Conservation (phyloP, 106 monocot genomes). For the Dactylorhiza incarnata region DNA sequence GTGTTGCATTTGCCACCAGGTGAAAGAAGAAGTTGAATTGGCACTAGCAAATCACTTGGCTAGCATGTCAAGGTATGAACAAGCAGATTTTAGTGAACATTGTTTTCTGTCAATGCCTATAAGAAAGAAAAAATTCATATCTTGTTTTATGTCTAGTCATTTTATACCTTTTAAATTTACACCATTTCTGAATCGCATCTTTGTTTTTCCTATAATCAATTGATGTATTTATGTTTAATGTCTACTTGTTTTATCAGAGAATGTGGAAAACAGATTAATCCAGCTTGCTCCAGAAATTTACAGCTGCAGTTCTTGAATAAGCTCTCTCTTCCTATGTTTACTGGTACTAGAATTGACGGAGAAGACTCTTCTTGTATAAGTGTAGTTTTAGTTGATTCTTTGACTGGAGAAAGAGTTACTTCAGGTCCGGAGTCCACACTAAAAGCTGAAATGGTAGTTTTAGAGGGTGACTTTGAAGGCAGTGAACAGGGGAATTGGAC, state of each 20-base stretch:
- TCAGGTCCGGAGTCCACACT: conserved; percentile 54
- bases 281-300: conserved; percentile 55
- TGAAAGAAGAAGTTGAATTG: conserved; percentile 97
- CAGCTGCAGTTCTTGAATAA: conserved; percentile 57
- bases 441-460: conserved; percentile 88
- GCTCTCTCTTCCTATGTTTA: conserved; percentile 89
- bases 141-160: not conserved
- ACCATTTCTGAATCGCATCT: not conserved
- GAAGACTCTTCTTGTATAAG: conserved; percentile 41
- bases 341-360: conserved; percentile 77
- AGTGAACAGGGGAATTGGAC: conserved; percentile 68
- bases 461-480: conserved; percentile 92
- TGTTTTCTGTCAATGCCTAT: not conserved
- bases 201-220: not conserved
- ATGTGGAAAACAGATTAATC: conserved; percentile 50
- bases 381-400: conserved; percentile 53
- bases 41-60: conserved; percentile 55
- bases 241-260: conserved; percentile 31
- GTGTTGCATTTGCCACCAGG: conserved; percentile 38
- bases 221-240: conserved; percentile 10
- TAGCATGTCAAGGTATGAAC: conserved; percentile 53
- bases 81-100: not conserved
- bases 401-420: conserved; percentile 35
- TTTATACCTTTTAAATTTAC: not conserved
- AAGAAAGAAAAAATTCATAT: too few relatives aligned